Conservation (phyloP, 176 grass and related monocot genomes). For the Lolium rigidum region DNA sequence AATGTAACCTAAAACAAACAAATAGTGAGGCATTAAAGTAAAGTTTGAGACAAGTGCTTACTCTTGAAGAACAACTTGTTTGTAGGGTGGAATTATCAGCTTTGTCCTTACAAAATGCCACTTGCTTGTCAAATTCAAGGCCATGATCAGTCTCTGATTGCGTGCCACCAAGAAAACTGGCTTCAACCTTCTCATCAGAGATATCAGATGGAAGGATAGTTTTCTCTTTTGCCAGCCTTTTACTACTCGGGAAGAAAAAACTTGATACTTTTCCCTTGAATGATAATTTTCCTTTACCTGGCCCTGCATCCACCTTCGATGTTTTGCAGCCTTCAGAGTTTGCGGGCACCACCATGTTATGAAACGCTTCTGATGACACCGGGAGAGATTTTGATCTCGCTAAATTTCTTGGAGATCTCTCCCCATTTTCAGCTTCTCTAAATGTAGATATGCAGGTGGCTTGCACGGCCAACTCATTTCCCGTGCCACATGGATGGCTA, state of each 20-base stretch:
- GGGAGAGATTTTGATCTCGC: constrained; percentile 86
- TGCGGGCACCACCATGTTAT: constrained; percentile 50
- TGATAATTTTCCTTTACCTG: constrained; percentile 71
- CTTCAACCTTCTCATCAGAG: constrained; percentile 26
- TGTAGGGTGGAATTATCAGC: constrained; percentile 33
- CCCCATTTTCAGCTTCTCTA: constrained; percentile 45
- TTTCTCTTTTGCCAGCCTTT: constrained; percentile 66
- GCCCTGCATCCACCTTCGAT: constrained; percentile 34
- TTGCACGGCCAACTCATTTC: constrained; percentile 50
- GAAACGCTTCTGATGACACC: constrained; percentile 65
- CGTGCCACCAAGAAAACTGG: constrained; percentile 37
- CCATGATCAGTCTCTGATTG: constrained; percentile 18
- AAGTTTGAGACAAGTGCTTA: constrained; percentile 37
- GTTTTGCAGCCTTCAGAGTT: constrained; percentile 55
- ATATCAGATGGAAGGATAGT: constrained; percentile 40
- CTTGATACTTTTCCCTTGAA: constrained; percentile 84
- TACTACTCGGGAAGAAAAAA: constrained; percentile 85
- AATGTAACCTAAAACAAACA: constrained; percentile 1
- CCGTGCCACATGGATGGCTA: background rate
- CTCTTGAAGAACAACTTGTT: constrained; percentile 47
- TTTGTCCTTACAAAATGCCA: constrained; percentile 44
- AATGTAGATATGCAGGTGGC: constrained; percentile 43
- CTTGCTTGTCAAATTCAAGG: constrained; percentile 39
- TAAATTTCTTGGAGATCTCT: constrained; percentile 53
- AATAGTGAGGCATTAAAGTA: background rate